Evolutionary conservation across 305 asterid genomes (phyloP).

Genomic region (Galium porrigens): DNA sequence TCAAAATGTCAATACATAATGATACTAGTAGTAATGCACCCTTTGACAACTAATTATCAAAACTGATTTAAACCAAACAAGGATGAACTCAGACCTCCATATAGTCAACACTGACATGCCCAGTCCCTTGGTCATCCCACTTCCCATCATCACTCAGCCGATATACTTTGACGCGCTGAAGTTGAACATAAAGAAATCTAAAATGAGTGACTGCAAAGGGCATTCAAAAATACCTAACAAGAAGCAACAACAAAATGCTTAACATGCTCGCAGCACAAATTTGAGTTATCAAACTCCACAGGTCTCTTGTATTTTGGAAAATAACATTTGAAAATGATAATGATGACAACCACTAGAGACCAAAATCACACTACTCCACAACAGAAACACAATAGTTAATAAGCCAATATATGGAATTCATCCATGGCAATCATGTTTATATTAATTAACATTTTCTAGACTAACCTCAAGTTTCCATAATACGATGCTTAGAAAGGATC

Average conservation of each 20-base stretch:
- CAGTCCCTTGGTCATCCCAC: slow-evolving; percentile 99
- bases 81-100: slow-evolving; percentile 45
- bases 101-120: slow-evolving; percentile 84
- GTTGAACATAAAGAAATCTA: neutral
- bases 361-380: neutral
- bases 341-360: neutral
- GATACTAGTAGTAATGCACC: slow-evolving; percentile 2
- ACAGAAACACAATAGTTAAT: neutral
- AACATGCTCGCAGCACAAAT: neutral
- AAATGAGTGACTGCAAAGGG: neutral
- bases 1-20: slow-evolving; percentile 15
- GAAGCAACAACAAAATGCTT: neutral
- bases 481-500: neutral
- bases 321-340: neutral
- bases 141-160: slow-evolving; percentile 83
- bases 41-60: neutral
- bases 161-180: slow-evolving; percentile 91
- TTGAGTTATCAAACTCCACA: neutral
- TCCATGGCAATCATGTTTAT: neutral
- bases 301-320: neutral
- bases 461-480: neutral
- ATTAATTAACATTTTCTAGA: neutral
- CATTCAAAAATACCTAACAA: neutral
- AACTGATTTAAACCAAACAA: neutral
- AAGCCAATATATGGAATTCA: neutral